Conservation (phyloP, 2,329 filamentous ascomycete species). For the Penicillium nordicum region DNA sequence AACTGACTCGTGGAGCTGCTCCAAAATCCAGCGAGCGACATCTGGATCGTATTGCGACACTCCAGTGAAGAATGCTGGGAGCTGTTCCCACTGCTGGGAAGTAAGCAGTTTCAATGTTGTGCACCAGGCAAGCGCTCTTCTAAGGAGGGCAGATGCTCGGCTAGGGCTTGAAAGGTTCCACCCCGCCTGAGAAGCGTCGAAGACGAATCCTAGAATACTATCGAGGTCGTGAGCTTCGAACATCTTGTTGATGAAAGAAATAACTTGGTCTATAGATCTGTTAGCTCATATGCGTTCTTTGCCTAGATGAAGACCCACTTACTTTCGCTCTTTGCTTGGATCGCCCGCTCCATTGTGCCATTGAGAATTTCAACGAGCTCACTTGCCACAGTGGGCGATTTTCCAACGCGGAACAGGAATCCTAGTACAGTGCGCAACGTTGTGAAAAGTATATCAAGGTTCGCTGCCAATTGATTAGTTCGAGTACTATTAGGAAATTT, state of each 20-base stretch:
- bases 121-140: constrained; percentile 36
- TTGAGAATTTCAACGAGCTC: constrained; percentile 38
- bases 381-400: constrained; percentile 36
- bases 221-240: constrained; percentile 28
- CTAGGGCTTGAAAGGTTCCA: constrained; percentile 29
- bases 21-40: constrained; percentile 35
- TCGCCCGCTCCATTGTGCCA: constrained; percentile 34
- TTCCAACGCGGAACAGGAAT: constrained; percentile 26
- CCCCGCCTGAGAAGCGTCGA: constrained; percentile 25
- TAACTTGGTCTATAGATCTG: constrained; percentile 16
- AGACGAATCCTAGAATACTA: constrained; percentile 25
- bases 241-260: constrained; percentile 20
- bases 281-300: constrained; percentile 4
- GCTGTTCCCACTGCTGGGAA: constrained; percentile 13
- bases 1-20: constrained; percentile 29
- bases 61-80: constrained; percentile 23
- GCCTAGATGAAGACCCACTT: not conserved
- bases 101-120: constrained; percentile 25
- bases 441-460: constrained; percentile 25
- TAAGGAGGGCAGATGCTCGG: constrained; percentile 35
- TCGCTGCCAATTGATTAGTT: constrained; percentile 24
- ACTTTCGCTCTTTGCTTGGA: constrained; percentile 33
- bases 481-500: too few relatives aligned
- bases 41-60: constrained; percentile 34
- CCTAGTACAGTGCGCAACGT: constrained; percentile 27